A percentile compares a stretch with the other conserved stretches of the same genome.
phyloP scores from a whole-genome alignment of 345 rosid species.

The Salix exigua region DNA sequence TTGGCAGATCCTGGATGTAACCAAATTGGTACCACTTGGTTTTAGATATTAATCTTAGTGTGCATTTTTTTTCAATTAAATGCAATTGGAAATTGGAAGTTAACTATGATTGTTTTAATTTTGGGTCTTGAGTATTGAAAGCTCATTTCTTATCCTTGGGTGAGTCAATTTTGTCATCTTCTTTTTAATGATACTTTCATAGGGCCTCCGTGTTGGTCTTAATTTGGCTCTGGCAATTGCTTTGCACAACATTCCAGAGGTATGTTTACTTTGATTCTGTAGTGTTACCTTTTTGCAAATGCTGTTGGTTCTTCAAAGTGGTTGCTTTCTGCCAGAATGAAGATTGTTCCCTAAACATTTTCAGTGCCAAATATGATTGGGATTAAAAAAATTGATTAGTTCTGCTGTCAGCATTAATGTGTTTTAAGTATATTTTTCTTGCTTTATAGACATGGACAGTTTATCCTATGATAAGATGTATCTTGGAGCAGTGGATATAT shows the following conservation, averaged over 20 bases:
- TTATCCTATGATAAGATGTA: neutral
- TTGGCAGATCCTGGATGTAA: neutral
- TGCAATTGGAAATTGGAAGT: neutral
- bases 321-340: neutral
- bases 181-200: constrained; percentile 15
- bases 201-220: constrained; percentile 95
- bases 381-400: neutral
- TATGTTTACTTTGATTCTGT: constrained; percentile 30
- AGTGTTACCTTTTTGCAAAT: neutral
- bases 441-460: neutral
- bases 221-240: constrained; percentile 97
- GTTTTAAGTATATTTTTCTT: neutral
- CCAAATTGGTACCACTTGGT: neutral
- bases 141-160: neutral
- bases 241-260: constrained; percentile 98
- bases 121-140: neutral
- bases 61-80: constrained; percentile 1
- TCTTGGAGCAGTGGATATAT: neutral
- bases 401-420: neutral
- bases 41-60: neutral
- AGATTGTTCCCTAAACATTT: neutral
- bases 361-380: neutral
- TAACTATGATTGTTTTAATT: neutral
- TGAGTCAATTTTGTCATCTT: constrained; percentile 12
- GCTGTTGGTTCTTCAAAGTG: neutral